Evolutionary conservation across 2,329 filamentous ascomycete genomes (phyloP), one percentile per base, ranked within the genome.

Genomic region (Diaporthe vaccinii): DNA sequence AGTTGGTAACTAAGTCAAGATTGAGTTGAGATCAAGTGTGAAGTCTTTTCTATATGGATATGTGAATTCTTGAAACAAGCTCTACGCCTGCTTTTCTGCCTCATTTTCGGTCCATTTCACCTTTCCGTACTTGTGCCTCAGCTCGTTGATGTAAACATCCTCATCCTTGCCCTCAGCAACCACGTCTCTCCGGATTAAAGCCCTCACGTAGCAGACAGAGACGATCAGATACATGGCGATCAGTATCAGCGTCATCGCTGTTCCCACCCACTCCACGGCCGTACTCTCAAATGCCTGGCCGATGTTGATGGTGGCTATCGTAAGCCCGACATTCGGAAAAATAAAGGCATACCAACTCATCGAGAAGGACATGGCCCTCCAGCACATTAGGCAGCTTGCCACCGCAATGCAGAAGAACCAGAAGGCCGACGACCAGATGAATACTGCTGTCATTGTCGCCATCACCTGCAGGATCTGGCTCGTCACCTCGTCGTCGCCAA

Each of bases 261-360:
- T 76, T 10, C 74, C 77, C n/a, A 79, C 76, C 78, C 78, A 79
- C 53, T 73, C 44, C 22, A 79, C 67, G 3, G 74, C 76, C 2
- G 53, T 25, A 6, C 72, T 76, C 39, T 75, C 61, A 20, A 79
- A 53, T 34, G 76, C 74, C 59, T 75, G 55, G 49, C 77, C 77
- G 14, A 79, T 76, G 39, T 71, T 75, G n/a, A 44, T 74, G 20
- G 78, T 79, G 17, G 78, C 78, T 31, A 79, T 62, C 31, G 74
- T 73, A 70, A 78, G 76, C 20, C 78, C 78, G 15, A 77, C 74
- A 69, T 79, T 79, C 2, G 78, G 78, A 46, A 79, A 79, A 14
- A 79, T 57, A 17, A 78, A 71, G 7, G 53, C 75, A 76, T 76
- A 80, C 78, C 78, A 79, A n/a, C 70, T 59, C 12, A 79, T 71